Percentiles rank a stretch among this genome's conserved stretches.
phyloP scores from a whole-genome alignment of 2,329 filamentous ascomycete species.

The Lachnellula hyalina region DNA sequence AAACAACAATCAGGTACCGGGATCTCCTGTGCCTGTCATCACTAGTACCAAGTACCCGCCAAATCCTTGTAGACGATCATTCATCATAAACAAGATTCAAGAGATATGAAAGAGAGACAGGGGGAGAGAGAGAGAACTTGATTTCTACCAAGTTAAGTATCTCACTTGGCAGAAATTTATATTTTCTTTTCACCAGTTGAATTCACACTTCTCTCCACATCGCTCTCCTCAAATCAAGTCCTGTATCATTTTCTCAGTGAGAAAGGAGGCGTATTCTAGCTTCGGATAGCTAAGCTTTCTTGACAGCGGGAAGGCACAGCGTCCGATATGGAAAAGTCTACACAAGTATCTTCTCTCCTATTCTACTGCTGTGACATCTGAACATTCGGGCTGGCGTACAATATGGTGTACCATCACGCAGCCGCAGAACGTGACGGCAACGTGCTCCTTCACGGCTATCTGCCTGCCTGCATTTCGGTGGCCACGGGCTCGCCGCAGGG shows the following conservation, averaged over 20 bases:
- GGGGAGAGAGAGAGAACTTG: too few relatives aligned
- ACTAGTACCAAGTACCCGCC: not conserved
- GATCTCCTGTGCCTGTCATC: not conserved
- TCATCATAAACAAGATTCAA: not conserved
- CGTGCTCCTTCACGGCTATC: not conserved
- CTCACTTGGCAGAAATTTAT: too few relatives aligned
- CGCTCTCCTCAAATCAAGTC: too few relatives aligned
- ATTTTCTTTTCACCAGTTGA: too few relatives aligned
- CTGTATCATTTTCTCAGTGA: too few relatives aligned
- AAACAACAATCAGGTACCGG: not conserved
- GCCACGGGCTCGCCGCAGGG: not conserved
- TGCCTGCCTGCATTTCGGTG: not conserved
- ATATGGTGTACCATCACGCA: not conserved
- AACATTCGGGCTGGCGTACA: not conserved
- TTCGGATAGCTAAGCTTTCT: not conserved
- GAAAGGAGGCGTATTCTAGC: not conserved
- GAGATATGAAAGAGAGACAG: too few relatives aligned
- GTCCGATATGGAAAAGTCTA: not conserved
- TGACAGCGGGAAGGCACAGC: not conserved
- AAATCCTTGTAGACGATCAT: not conserved
- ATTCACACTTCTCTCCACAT: too few relatives aligned
- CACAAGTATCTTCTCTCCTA: not conserved
- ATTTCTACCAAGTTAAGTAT: too few relatives aligned
- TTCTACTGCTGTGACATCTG: not conserved
- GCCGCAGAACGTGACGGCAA: not conserved